Evolutionary conservation across 1,284 basidiomycete species (phyloP).

Genomic region (Rhodotorula sp.): DNA sequence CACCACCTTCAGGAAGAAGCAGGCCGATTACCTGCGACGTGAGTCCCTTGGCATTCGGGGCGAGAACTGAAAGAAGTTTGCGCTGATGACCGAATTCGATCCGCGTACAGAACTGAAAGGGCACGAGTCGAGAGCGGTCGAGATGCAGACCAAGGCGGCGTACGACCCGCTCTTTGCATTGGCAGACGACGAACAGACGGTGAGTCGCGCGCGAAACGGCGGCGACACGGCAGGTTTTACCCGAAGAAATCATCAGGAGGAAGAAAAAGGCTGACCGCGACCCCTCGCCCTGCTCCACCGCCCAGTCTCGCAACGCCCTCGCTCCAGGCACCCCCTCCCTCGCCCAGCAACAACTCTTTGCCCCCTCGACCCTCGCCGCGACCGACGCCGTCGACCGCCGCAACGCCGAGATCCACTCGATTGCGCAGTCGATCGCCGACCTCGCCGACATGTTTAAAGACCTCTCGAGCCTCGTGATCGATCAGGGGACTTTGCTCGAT

Average conservation of each 20-base stretch:
- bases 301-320: conserved; percentile 24
- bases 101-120: conserved; percentile 42
- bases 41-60: neutral
- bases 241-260: too few relatives aligned
- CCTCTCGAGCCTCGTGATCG: conserved; percentile 86
- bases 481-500: conserved; percentile 95
- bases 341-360: conserved; percentile 22
- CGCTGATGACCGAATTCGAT: too few relatives aligned
- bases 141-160: neutral
- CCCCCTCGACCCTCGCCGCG: conserved; percentile 7
- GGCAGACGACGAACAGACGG: conserved; percentile 51
- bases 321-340: conserved; percentile 12
- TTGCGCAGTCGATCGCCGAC: conserved; percentile 85
- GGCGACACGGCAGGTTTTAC: neutral
- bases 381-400: conserved; percentile 38
- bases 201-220: conserved; percentile 46
- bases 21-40: conserved; percentile 82
- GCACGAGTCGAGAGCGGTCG: conserved; percentile 34
- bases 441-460: conserved; percentile 97
- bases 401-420: conserved; percentile 77
- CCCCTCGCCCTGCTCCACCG: neutral
- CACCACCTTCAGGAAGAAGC: conserved; percentile 93
- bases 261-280: neutral
- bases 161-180: conserved; percentile 36
- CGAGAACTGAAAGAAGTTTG: too few relatives aligned